Evolutionary conservation across 768 basidiomycete genomes (phyloP).

Genomic region (Suillus placidus): DNA sequence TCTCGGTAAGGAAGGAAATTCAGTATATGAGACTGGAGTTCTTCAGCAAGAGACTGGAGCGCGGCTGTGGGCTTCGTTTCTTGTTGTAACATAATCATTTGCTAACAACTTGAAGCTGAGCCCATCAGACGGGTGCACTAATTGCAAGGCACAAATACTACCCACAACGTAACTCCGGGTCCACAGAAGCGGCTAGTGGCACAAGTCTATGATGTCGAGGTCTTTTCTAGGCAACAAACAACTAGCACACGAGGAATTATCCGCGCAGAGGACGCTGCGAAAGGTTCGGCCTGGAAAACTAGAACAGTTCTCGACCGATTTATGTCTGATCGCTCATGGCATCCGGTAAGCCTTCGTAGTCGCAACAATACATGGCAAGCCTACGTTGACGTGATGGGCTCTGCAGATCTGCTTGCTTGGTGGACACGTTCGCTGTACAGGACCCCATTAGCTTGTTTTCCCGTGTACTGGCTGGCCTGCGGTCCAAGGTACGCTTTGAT

Average conservation of each 20-base stretch:
- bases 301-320: conserved; percentile 41
- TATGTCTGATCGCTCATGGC: conserved; percentile 44
- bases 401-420: conserved; percentile 50
- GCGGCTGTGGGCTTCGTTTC: background rate
- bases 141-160: background rate
- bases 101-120: background rate
- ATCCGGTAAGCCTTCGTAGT: conserved; percentile 39
- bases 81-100: background rate
- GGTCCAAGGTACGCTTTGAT: conserved; percentile 37
- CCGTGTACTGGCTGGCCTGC: conserved; percentile 41
- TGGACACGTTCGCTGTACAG: conserved; percentile 46
- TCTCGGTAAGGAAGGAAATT: background rate
- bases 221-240: conserved; percentile 1
- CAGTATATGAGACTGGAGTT: background rate
- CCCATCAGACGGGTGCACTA: background rate
- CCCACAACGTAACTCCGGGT: background rate
- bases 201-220: background rate
- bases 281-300: conserved; percentile 18
- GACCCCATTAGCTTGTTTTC: conserved; percentile 39
- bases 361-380: background rate
- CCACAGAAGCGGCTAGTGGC: background rate
- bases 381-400: background rate
- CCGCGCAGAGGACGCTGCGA: conserved; percentile 12
- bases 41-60: background rate
- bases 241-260: conserved; percentile 10